Base-by-base conservation (phyloP, 345 rosid genomes). In the Passiflora organensis region DNA sequence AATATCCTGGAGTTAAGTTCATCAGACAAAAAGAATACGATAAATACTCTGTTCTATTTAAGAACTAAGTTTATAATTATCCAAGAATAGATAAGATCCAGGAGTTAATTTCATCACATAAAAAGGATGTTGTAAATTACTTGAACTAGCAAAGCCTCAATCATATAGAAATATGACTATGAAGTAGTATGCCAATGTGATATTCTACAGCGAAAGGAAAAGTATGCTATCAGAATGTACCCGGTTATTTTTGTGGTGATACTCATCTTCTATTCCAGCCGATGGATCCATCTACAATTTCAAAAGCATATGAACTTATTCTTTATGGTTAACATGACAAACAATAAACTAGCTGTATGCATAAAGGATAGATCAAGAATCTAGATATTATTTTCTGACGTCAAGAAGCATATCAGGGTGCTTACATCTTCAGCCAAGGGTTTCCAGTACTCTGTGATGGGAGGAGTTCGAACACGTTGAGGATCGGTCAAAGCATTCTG, bases 351-450 rank as follows among this genome's bases (percentile, higher is more conserved):
- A n/a, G n/a, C n/a, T n/a, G n/a, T n/a, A n/a, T n/a, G n/a, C n/a
- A n/a, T n/a, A n/a, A n/a, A n/a, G n/a, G n/a, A n/a, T n/a, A n/a
- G n/a, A n/a, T n/a, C n/a, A n/a, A n/a, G 12, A n/a, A 16, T 39
- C 13, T 13, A 54, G 10, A 43, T 6, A 42, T 17, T 6, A 17
- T n/a, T 11, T 41, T n/a, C 15, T 21, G 4, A 17, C 34, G 43
- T 63, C 38, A 34, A 58, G 5, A 46, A 13, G 55, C 20, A 54
- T 46, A 20, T 6, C n/a, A 19, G 16, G 32, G 46, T 47, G 59
- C 95, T 82, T 76, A 93, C 97, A 82, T 89, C 97, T 51, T 89
- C 99, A 11, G 95, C 95, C 78, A 93, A 72, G 55, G 95, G 85
- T 69, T 86, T 93, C 99, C 99, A 89, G 71, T 93, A 93, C 53